These are phyloP conservation scores for Colletotrichum truncatum DNA, from an alignment of 2,329 filamentous ascomycete genomes.

Conservation along the genomic window DNA sequence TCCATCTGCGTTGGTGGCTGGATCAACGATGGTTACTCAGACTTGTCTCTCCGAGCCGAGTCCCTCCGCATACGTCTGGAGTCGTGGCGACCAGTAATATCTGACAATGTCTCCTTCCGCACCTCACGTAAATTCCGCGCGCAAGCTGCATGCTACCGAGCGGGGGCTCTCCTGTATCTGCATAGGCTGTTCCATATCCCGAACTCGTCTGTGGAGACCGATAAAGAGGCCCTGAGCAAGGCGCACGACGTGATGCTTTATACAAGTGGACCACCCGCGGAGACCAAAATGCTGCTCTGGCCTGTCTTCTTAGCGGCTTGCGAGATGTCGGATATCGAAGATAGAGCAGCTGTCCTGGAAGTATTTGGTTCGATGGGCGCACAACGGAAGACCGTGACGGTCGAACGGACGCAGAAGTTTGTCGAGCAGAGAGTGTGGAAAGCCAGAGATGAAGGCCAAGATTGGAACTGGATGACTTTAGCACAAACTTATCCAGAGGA, in stretches of 20 bases:
- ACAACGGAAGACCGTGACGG: constrained; percentile 37
- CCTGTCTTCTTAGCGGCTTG: constrained; percentile 40
- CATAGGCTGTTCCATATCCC: constrained; percentile 38
- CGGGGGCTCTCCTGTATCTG: constrained; percentile 38
- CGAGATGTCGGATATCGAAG: constrained; percentile 36
- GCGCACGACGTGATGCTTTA: constrained; percentile 41
- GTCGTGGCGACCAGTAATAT: constrained; percentile 36
- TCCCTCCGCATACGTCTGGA: constrained; percentile 32
- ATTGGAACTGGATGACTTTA: constrained; percentile 42
- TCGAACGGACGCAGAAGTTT: constrained; percentile 36
- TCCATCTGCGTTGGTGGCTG: background rate
- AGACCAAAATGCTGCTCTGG: constrained; percentile 41
- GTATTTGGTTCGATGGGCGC: constrained; percentile 37
- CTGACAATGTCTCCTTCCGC: constrained; percentile 34
- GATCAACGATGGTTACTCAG: background rate
- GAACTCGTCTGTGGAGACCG: constrained; percentile 31
- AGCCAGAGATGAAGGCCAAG: constrained; percentile 35
- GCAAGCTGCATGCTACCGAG: constrained; percentile 38
- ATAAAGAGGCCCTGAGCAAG: constrained; percentile 35
- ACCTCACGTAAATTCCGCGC: constrained; percentile 37
- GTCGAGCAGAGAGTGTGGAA: constrained; percentile 39
- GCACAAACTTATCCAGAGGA: constrained; percentile 38
- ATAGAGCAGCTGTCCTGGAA: constrained; percentile 34
- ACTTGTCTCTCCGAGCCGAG: constrained; percentile 29
- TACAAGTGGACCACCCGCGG: constrained; percentile 32